Conservation (phyloP, 2,329 filamentous ascomycete species). For the Cladophialophora carrionii region DNA sequence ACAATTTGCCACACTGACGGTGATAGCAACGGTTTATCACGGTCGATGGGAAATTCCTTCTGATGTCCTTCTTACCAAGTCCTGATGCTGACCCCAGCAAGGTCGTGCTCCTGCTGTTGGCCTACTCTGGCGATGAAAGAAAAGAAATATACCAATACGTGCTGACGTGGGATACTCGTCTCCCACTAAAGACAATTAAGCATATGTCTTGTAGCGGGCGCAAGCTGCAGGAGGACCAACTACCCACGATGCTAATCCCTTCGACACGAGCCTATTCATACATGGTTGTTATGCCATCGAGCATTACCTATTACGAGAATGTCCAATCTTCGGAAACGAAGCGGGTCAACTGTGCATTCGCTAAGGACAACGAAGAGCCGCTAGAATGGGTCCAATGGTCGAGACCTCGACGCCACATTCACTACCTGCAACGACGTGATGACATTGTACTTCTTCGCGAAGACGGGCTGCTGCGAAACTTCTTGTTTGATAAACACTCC, state of each 20-base stretch:
- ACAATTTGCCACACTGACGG: slow-evolving; percentile 8
- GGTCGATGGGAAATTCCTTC: slow-evolving; percentile 75
- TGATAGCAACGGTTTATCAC: slow-evolving; percentile 53
- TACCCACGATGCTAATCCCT: slow-evolving; percentile 73
- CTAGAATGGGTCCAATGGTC: slow-evolving; percentile 78
- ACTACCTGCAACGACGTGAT: slow-evolving; percentile 68
- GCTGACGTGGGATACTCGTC: slow-evolving; percentile 58
- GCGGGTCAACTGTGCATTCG: slow-evolving; percentile 31
- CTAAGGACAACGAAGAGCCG: slow-evolving; percentile 42
- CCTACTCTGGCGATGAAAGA: slow-evolving; percentile 48
- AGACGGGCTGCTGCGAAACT: slow-evolving; percentile 76
- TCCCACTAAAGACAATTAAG: slow-evolving; percentile 32
- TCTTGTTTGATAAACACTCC: slow-evolving; percentile 64
- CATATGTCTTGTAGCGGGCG: slow-evolving; percentile 39
- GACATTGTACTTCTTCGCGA: slow-evolving; percentile 85
- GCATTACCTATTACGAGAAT: slow-evolving; percentile 56
- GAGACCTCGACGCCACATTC: slow-evolving; percentile 68
- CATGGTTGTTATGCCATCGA: slow-evolving; percentile 65
- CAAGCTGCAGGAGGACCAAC: slow-evolving; percentile 47
- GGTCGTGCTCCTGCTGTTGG: slow-evolving; percentile 73
- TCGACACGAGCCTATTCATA: slow-evolving; percentile 72
- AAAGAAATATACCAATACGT: slow-evolving; percentile 51
- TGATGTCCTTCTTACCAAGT: slow-evolving; percentile 84
- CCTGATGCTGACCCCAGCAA: slow-evolving; percentile 66
- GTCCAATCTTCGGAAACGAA: slow-evolving; percentile 40